Evolutionary conservation across 1,284 basidiomycete genomes (phyloP).

Genomic region (Pseudozyma tsukubaensis): DNA sequence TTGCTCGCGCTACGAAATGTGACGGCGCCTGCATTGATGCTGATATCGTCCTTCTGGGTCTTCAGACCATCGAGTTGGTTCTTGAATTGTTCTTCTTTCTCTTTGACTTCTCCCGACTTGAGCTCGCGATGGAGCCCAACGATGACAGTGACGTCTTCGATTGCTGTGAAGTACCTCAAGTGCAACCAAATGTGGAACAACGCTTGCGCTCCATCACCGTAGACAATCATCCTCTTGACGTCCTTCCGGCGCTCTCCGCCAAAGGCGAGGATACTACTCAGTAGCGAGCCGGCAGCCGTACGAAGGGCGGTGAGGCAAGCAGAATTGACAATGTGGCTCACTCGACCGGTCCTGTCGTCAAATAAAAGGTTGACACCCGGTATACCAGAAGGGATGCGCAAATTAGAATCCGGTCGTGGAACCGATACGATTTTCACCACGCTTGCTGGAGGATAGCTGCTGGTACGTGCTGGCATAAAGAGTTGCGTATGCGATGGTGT

Average conservation of each 20-base stretch:
- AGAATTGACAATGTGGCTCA: conserved; percentile 18
- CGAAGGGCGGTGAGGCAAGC: conserved; percentile 21
- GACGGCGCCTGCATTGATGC: neutral
- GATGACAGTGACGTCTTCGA: neutral
- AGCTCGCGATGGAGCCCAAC: conserved; percentile 3
- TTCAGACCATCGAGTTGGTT: neutral
- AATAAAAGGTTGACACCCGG: conserved; percentile 22
- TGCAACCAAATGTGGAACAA: conserved; percentile 30
- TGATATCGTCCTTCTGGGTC: neutral
- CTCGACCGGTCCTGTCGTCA: conserved; percentile 6
- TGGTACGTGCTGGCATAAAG: conserved; percentile 36
- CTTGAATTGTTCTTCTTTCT: conserved; percentile 1
- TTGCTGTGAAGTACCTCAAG: conserved; percentile 4
- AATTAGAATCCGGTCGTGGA: neutral
- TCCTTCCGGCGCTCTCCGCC: neutral
- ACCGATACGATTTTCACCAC: conserved; percentile 36
- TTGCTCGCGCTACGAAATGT: conserved; percentile 1
- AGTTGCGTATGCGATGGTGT: conserved; percentile 27
- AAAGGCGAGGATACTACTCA: conserved; percentile 14
- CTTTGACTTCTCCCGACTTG: neutral
- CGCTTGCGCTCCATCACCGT: conserved; percentile 31
- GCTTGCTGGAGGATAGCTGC: neutral
- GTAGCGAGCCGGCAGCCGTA: conserved; percentile 23
- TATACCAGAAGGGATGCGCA: conserved; percentile 9
- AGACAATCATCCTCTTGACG: conserved; percentile 14